Base-by-base conservation (phyloP, 257 asterid species). In the Ocimum tenuiflorum region DNA sequence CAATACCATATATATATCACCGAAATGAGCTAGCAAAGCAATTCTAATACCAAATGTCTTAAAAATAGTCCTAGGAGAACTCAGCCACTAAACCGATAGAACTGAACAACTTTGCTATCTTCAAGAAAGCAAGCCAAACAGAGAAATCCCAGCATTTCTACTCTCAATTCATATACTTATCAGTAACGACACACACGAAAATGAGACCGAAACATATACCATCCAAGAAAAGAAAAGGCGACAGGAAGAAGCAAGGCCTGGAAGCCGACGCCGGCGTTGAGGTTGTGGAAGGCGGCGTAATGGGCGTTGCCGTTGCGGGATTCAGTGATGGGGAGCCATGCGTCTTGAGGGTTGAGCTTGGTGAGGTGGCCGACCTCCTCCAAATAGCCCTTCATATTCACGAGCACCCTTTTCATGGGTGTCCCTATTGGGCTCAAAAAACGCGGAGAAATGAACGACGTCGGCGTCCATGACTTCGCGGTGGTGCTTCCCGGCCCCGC, bases 241-340 rank as follows among this genome's bases (percentile, higher is more conserved):
- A 94, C 97, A 22, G 99, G 99, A 65, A 94, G 75, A 20, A 94
- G 76, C 86, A 94, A 53, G 7, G 99, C 99, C 73, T 94, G 97
- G 53, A 94, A 94, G 0, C 99, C 99, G 35, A 94, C 82, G 42
- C 97, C 97, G 73, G 99, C 99, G 74, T 90, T 94, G 63, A 94
- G 94, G 31, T 85, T 94, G 59, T 94, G 99, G 80, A 90, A 94
- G 39, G 99, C 96, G 10, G 99, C 91, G 57, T 94, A 94, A 70
- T 94, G 94, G 10, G 99, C 87, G 67, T 94, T 90, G 49, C 99
- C 99, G 61, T 94, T 94, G 23, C 99, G 86, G 9, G 99, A 94
- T 23, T 94, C 99, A 4, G 99, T 94, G 27, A 94, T 90, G 3
- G 99, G 99, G 66, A 94, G 96, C 99, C 99, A 94, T 46, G 99